Evolutionary conservation across 208 protist genomes (phyloP), one percentile per base, ranked within the genome.

Genomic region (Jaenimonas drosophilae): DNA sequence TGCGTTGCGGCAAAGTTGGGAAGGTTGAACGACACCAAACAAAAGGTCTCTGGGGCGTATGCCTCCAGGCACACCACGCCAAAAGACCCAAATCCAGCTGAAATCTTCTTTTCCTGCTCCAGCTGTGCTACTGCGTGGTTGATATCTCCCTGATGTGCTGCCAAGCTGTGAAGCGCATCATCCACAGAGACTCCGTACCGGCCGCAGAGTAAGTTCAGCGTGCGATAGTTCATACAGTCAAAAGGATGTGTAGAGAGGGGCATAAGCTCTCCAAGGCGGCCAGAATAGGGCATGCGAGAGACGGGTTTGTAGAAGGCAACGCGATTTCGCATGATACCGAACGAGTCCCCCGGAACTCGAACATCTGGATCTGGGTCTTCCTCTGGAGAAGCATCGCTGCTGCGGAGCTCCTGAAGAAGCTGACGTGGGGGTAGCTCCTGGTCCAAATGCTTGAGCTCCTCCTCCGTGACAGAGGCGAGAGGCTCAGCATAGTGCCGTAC

Each of bases 261-360:
- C 53, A 90, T 84, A 23, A 85, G 52, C 37, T 75, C 61, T 6
- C 68, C 85, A 1, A 90, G 44, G 12, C 42, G 56, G 0, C 76
- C 76, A 4, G 53, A 17, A 7, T 55, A 20, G 3, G 40, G 7
- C 11, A 59, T 39, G 3, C 85, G 76, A 17, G 68, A 49, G 24
- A 93, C 53, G 16, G 85, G 85, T n/a, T 63, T 48, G 65, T 90
- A 88, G 44, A 93, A 93, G 3, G 49, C 50, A 30, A 82, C 62
- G 17, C 85, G 80, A 46, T 87, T 90, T 30, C 71, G 74, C 76
- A 89, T 86, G 55, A 93, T 89, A 12, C 85, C 85, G 47, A 89
- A 93, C 7, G 80, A 83, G 46, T 93, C 85, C 34, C 85, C 85
- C 0, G 85, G 80, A 6, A 90, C 66, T 20, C 16, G 11, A 9